These are phyloP conservation scores for Rutstroemia sydowiana DNA, from an alignment of 2,329 filamentous ascomycete genomes.

Conservation along the genomic window DNA sequence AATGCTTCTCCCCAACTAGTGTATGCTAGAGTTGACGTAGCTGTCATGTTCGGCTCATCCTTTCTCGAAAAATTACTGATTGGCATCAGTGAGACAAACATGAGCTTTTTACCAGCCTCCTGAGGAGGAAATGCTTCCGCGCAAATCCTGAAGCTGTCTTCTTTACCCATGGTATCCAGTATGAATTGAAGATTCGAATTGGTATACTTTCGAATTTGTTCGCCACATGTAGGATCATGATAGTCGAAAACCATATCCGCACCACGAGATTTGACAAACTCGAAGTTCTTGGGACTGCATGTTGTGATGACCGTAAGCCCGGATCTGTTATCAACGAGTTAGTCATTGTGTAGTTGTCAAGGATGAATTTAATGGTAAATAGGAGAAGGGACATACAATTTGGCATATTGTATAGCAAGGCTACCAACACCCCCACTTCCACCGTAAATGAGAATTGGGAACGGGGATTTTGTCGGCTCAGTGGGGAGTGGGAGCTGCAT, in stretches of 20 bases:
- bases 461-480: background rate
- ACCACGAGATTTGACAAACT: slow-evolving; percentile 33
- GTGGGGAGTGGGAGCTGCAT: background rate
- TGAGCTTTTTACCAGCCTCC: background rate
- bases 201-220: slow-evolving; percentile 40
- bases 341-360: background rate
- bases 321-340: slow-evolving; percentile 6
- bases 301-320: slow-evolving; percentile 29
- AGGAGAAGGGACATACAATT: slow-evolving; percentile 27
- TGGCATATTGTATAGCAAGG: slow-evolving; percentile 30
- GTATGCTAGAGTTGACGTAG: background rate
- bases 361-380: background rate
- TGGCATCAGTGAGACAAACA: background rate
- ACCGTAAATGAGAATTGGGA: slow-evolving; percentile 29
- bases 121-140: slow-evolving; percentile 3
- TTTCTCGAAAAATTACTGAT: background rate
- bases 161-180: slow-evolving; percentile 30
- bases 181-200: slow-evolving; percentile 33
- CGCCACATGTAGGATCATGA: slow-evolving; percentile 33
- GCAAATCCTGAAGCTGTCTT: slow-evolving; percentile 7
- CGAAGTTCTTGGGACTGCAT: slow-evolving; percentile 32
- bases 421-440: slow-evolving; percentile 23
- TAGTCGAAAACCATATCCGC: slow-evolving; percentile 38
- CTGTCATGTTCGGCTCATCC: background rate
- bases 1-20: background rate